phyloP scores from a whole-genome alignment of 371 early-diverging fungal species.

The Mortierella sp. region DNA sequence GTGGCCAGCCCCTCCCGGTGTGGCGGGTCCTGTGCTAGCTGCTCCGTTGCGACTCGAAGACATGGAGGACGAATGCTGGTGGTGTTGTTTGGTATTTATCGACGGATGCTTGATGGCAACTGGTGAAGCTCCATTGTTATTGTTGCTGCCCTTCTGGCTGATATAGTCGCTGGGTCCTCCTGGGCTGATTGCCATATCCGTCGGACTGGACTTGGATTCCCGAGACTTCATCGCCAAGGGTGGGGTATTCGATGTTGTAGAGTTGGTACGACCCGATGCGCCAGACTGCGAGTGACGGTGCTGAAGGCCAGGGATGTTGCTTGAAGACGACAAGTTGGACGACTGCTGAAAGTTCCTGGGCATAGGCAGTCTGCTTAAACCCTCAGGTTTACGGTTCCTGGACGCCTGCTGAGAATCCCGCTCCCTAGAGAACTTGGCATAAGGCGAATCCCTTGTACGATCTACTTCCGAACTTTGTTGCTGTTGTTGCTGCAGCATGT shows the following conservation, averaged over 20 bases:
- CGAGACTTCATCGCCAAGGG: slow-evolving; percentile 23
- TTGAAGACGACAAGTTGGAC: slow-evolving; percentile 11
- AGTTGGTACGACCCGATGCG: slow-evolving; percentile 26
- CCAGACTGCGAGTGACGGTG: slow-evolving; percentile 27
- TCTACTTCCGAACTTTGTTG: slow-evolving; percentile 6
- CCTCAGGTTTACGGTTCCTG: slow-evolving; percentile 37
- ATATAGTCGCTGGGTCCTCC: slow-evolving; percentile 21
- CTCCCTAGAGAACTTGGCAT: slow-evolving; percentile 12
- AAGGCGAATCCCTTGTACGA: neutral
- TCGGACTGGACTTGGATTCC: slow-evolving; percentile 17
- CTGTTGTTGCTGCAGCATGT: slow-evolving; percentile 25
- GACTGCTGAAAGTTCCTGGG: slow-evolving; percentile 23
- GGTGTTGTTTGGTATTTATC: slow-evolving; percentile 27
- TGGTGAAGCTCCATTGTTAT: slow-evolving; percentile 8
- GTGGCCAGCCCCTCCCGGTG: slow-evolving; percentile 6
- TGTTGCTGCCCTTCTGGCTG: slow-evolving; percentile 25
- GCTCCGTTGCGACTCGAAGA: slow-evolving; percentile 17
- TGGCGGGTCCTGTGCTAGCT: neutral
- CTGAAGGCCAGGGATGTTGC: slow-evolving; percentile 9
- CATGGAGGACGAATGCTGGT: slow-evolving; percentile 14
- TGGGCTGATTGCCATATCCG: slow-evolving; percentile 18
- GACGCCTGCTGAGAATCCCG: slow-evolving; percentile 18
- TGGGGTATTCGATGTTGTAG: slow-evolving; percentile 18
- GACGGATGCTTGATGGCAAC: slow-evolving; percentile 22
- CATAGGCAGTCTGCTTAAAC: slow-evolving; percentile 27